Base-by-base conservation (phyloP, 805 yeast genomes). In the Cephaloascus fragrans region DNA sequence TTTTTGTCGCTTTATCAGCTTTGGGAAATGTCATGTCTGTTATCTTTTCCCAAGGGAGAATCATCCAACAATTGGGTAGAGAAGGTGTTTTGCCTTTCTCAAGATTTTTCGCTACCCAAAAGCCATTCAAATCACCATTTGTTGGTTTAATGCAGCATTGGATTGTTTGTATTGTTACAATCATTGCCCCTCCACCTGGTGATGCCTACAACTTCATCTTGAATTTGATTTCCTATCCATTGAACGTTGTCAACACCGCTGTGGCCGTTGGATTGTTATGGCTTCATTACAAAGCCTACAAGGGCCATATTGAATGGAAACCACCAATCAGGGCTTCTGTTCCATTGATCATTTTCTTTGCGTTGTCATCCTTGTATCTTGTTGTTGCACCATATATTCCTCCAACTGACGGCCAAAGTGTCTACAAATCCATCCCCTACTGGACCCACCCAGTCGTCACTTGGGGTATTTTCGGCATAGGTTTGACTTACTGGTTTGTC, bases 131-230 rank as follows among this genome's bases (percentile, higher is more conserved):
- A 47, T 68, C 93, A 2, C 95, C 95, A 34, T 59, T 75, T 45
- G 73, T 77, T 34, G 94, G 90, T 38, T 63, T 85, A 39, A 67
- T 79, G 48, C 82, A 82, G 56, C 94, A 85, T 55, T 84, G 85
- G 75, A 57, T 80, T 35, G 80, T 84, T 15, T 83, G 89, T 62
- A 59, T 81, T 32, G 67, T 85, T 38, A 78, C 87, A 37, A 75
- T 86, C 43, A 52, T 83, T 35, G 93, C 90, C 3, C 85, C 86
- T 33, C 90, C 93, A 16, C 84, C 89, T 19, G 94, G 93, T 41
- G 94, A 84, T 53, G 94, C 94, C 36, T 85, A 83, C 64, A 81
- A 83, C 57, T 82, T 86, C 55, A 76, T 85, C 47, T 56, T 83
- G 57, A 84, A 86, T 59, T 68, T 86, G 64, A 80, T 83, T 49